Evolutionary conservation across 1,284 basidiomycete genomes (phyloP).

Genomic region (Pulveroboletus sp.): DNA sequence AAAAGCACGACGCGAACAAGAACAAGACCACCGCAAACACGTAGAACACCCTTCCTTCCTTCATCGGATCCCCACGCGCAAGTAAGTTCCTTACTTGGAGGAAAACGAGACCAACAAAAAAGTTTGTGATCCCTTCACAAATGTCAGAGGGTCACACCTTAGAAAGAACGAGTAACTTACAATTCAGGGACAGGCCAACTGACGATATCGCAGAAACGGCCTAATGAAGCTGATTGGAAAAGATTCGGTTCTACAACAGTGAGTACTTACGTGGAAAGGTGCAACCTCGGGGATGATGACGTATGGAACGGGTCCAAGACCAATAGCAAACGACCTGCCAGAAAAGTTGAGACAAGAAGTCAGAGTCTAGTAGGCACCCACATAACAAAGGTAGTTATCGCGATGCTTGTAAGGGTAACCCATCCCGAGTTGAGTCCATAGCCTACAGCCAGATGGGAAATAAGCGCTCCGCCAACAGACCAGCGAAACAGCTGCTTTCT

Average conservation of each 20-base stretch:
- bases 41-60: conserved; percentile 83
- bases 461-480: conserved; percentile 62
- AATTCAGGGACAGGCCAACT: conserved; percentile 82
- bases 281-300: conserved; percentile 92
- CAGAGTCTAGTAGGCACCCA: conserved; percentile 39
- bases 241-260: not conserved
- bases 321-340: conserved; percentile 79
- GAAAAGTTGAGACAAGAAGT: conserved; percentile 1
- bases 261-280: conserved; percentile 63
- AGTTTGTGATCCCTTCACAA: conserved; percentile 74
- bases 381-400: conserved; percentile 85
- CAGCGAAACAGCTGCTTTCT: conserved; percentile 58
- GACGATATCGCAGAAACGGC: conserved; percentile 86
- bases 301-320: conserved; percentile 91
- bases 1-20: conserved; percentile 42
- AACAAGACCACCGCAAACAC: conserved; percentile 62
- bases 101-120: conserved; percentile 80
- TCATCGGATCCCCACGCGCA: conserved; percentile 58
- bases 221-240: conserved; percentile 40
- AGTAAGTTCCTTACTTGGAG: conserved; percentile 79
- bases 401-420: conserved; percentile 66
- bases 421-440: conserved; percentile 67
- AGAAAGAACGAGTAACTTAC: conserved; percentile 42
- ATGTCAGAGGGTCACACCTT: not conserved
- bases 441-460: conserved; percentile 71